A percentile compares a stretch with the other conserved stretches of the same genome.
phyloP scores from a whole-genome alignment of 1,284 basidiomycete species.

The Ustilago sp. region DNA sequence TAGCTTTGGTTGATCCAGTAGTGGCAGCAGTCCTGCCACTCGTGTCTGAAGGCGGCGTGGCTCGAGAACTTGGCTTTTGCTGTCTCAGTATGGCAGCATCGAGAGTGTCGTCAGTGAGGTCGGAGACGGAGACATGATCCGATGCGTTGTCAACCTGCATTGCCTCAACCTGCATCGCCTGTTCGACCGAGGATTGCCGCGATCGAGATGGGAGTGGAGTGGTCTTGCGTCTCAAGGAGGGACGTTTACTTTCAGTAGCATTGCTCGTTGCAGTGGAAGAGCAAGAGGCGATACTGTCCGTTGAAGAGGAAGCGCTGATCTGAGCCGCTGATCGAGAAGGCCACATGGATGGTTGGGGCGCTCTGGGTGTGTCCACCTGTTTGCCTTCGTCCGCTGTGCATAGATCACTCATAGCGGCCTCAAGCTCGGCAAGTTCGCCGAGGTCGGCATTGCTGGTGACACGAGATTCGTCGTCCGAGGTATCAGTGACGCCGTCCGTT shows the following conservation, averaged over 20 bases:
- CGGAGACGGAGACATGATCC: not conserved
- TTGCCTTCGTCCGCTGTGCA: slow-evolving; percentile 28
- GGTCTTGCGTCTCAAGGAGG: slow-evolving; percentile 33
- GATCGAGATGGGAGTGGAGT: slow-evolving; percentile 37
- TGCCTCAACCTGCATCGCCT: slow-evolving; percentile 10
- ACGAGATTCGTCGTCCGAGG: slow-evolving; percentile 53
- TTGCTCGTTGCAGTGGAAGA: slow-evolving; percentile 9
- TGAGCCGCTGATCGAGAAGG: slow-evolving; percentile 18
- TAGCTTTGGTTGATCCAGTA: not conserved
- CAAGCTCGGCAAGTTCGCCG: slow-evolving; percentile 44
- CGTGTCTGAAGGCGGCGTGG: not conserved
- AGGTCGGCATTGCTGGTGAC: slow-evolving; percentile 47
- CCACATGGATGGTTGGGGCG: slow-evolving; percentile 26
- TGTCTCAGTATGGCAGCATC: not conserved
- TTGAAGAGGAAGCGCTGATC: slow-evolving; percentile 32
- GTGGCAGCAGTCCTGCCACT: not conserved
- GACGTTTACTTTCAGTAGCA: slow-evolving; percentile 10
- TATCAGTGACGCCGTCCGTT: slow-evolving; percentile 20
- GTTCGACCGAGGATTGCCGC: slow-evolving; percentile 45
- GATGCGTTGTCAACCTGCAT: not conserved
- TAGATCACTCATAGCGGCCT: slow-evolving; percentile 40
- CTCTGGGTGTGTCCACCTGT: slow-evolving; percentile 32
- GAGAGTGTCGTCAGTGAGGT: not conserved
- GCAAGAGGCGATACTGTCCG: slow-evolving; percentile 21
- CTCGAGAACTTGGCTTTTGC: not conserved